Evolutionary conservation across 129 eudicot genomes (phyloP).

Genomic region (Chrysanthemum makinoi): DNA sequence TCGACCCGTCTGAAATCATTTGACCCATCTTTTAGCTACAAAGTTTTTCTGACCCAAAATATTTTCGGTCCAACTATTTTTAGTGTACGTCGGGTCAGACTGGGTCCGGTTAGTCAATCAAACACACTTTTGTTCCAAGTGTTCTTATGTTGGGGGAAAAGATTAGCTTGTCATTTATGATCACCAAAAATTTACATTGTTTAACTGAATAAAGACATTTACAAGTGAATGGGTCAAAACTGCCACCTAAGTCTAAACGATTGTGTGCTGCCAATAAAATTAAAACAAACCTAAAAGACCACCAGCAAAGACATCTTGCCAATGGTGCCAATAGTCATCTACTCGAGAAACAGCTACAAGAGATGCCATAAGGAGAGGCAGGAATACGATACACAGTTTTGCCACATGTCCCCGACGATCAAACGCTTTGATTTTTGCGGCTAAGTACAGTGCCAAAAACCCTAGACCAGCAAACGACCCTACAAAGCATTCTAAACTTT

Average conservation of each 20-base stretch:
- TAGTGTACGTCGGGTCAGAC: too few relatives aligned
- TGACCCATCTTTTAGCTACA: too few relatives aligned
- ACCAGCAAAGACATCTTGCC: constrained; percentile 89
- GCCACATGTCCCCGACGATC: constrained; percentile 72
- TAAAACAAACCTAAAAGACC: constrained; percentile 64
- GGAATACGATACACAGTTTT: constrained; percentile 68
- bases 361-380: constrained; percentile 74
- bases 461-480: constrained; percentile 95
- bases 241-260: neutral
- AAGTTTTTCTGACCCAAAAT: too few relatives aligned
- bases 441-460: constrained; percentile 64
- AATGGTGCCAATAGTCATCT: constrained; percentile 93
- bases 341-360: constrained; percentile 86
- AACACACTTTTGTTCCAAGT: too few relatives aligned
- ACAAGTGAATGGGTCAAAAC: neutral
- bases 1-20: neutral
- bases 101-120: too few relatives aligned
- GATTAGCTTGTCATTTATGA: too few relatives aligned
- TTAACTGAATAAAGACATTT: neutral
- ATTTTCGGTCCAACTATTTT: too few relatives aligned
- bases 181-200: too few relatives aligned
- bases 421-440: constrained; percentile 69
- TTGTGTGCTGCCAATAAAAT: neutral
- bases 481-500: constrained; percentile 32
- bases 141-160: too few relatives aligned